A percentile compares a stretch with the other conserved stretches of the same genome.
Conservation (phyloP, 108 stramenopile genomes). For the Pelagomonas calceolata region DNA sequence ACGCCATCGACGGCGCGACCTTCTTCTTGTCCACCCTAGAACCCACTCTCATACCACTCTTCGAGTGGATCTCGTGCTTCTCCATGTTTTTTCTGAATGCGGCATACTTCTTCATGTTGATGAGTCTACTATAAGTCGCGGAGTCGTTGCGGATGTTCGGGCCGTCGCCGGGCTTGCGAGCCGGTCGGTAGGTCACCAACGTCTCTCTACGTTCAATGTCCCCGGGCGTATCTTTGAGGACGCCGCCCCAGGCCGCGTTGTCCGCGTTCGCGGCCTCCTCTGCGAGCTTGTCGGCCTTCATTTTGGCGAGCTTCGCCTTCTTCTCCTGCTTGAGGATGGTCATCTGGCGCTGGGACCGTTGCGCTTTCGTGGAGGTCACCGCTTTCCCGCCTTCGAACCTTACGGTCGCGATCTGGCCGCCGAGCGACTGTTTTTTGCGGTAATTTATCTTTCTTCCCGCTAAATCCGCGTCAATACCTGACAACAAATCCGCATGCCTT, state of each 20-base stretch:
- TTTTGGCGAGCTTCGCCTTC: background rate
- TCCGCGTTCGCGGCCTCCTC: background rate
- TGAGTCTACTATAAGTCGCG: background rate
- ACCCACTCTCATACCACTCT: too few species aligned
- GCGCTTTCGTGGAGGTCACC: background rate
- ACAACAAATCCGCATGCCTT: background rate
- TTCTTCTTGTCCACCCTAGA: too few species aligned
- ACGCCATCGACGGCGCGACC: too few species aligned
- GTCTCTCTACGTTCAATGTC: background rate
- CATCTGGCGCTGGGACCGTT: background rate
- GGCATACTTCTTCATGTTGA: background rate
- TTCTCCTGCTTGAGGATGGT: background rate
- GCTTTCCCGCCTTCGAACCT: too few species aligned
- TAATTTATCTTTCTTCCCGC: background rate
- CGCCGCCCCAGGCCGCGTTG: background rate
- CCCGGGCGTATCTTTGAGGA: too few species aligned
- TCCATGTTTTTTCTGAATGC: background rate
- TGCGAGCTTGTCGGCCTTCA: background rate
- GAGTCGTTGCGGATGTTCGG: background rate
- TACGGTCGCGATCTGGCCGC: too few species aligned
- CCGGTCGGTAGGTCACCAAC: background rate
- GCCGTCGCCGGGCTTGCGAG: background rate
- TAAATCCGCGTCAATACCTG: too few species aligned
- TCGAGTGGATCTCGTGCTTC: background rate
- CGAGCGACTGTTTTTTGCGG: too few species aligned